A percentile compares a stretch with the other conserved stretches of the same genome.
Evolutionary conservation across 2,329 filamentous ascomycete genomes (phyloP).

Genomic region (Xylaria sp.): DNA sequence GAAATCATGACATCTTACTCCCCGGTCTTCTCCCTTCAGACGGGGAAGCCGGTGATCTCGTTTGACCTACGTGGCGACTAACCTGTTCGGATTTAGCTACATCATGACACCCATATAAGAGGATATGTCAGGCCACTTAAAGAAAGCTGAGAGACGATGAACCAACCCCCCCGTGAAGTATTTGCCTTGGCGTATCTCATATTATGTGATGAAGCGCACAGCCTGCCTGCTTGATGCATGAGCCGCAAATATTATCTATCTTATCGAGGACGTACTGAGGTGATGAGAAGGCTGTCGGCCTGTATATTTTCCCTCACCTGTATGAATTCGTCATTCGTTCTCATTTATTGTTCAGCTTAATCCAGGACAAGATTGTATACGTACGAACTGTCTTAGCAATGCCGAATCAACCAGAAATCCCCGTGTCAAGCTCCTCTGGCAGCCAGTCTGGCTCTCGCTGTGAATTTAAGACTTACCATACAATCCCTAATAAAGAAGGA

Average conservation of each 20-base stretch:
- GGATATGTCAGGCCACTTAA: background rate
- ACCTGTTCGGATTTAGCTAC: slow-evolving; percentile 2
- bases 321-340: background rate
- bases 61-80: background rate
- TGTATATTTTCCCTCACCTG: background rate
- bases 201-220: background rate
- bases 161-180: background rate
- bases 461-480: slow-evolving; percentile 32
- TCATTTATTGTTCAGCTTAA: background rate
- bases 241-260: background rate
- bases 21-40: background rate
- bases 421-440: background rate
- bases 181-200: background rate
- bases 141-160: background rate
- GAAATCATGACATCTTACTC: background rate
- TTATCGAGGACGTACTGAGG: background rate
- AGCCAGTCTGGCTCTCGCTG: slow-evolving; percentile 25
- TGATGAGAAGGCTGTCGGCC: background rate
- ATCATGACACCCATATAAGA: background rate
- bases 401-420: background rate
- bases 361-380: background rate
- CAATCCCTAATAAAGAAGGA: slow-evolving; percentile 32
- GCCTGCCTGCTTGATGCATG: background rate
- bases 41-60: background rate
- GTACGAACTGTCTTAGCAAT: background rate